Evolutionary conservation across 306 rosid species (phyloP).

Genomic region (Styphnolobium japonicum): DNA sequence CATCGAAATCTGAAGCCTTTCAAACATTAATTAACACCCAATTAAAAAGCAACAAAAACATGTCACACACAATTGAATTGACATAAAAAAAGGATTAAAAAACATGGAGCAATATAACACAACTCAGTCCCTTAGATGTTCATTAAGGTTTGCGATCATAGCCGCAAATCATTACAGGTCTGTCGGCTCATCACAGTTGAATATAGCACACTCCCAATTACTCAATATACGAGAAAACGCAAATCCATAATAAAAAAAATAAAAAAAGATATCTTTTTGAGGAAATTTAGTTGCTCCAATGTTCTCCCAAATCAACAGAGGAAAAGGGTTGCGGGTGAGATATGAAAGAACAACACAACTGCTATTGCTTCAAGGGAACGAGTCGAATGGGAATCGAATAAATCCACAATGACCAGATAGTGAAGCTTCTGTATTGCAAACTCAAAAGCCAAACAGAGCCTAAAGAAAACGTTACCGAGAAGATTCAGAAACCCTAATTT

Average conservation of each 20-base stretch:
- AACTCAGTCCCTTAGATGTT: conserved; percentile 99
- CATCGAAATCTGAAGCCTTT: conserved; percentile 28
- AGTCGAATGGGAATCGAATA: conserved; percentile 65
- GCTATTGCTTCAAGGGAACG: conserved; percentile 98
- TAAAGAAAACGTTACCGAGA: not conserved
- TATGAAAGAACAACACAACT: conserved; percentile 44
- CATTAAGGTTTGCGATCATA: conserved; percentile 65
- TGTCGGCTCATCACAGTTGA: conserved; percentile 73
- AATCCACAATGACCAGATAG: conserved; percentile 89
- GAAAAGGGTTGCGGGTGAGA: conserved; percentile 15
- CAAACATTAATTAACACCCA: not conserved
- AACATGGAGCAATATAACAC: not conserved
- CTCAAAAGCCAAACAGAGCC: not conserved
- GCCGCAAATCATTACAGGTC: conserved; percentile 93
- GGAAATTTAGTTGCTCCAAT: conserved; percentile 50
- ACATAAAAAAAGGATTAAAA: not conserved
- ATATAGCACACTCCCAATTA: not conserved
- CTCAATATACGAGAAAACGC: too few relatives aligned
- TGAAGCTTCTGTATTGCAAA: conserved; percentile 38
- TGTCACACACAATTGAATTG: too few relatives aligned
- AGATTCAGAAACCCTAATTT: conserved; percentile 6
- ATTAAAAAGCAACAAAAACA: not conserved
- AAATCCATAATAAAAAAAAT: not conserved
- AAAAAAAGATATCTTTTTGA: rapidly evolving
- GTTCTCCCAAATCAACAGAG: conserved; percentile 27